Percentiles rank a stretch among this genome's conserved stretches.
phyloP scores from a whole-genome alignment of 2,329 filamentous ascomycete species.

The Colletotrichum camelliae region DNA sequence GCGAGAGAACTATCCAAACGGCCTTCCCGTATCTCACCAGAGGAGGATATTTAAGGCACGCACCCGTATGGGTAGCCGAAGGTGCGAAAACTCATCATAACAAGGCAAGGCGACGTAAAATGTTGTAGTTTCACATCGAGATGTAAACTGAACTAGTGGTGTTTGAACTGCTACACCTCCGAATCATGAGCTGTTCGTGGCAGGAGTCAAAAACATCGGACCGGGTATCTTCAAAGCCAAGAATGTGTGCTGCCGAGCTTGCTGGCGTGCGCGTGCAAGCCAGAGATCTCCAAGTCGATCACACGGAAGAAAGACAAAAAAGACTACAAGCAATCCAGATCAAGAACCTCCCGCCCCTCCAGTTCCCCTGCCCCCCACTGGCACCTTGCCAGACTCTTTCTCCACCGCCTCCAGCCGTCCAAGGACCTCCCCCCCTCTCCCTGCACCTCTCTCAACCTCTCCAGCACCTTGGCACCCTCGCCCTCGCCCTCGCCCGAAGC shows the following conservation, averaged over 20 bases:
- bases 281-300: not conserved
- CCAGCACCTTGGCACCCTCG: not conserved
- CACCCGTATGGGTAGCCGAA: not conserved
- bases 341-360: not conserved
- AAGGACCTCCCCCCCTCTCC: not conserved
- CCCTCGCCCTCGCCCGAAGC: not conserved
- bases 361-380: not conserved
- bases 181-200: not conserved
- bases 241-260: not conserved
- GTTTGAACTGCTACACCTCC: not conserved
- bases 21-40: not conserved
- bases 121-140: not conserved
- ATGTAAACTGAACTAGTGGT: rapidly evolving
- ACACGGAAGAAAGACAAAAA: rapidly evolving
- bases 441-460: not conserved
- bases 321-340: not conserved
- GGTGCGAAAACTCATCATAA: not conserved
- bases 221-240: not conserved
- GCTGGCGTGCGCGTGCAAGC: no score
- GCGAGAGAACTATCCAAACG: not conserved
- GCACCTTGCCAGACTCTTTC: not conserved
- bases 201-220: not conserved
- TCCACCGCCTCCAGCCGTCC: not conserved
- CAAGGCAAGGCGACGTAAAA: rapidly evolving
- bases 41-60: not conserved